These are phyloP conservation scores for Aureobasidium pullulans DNA, from an alignment of 2,329 filamentous ascomycete species.

Conservation along the genomic window DNA sequence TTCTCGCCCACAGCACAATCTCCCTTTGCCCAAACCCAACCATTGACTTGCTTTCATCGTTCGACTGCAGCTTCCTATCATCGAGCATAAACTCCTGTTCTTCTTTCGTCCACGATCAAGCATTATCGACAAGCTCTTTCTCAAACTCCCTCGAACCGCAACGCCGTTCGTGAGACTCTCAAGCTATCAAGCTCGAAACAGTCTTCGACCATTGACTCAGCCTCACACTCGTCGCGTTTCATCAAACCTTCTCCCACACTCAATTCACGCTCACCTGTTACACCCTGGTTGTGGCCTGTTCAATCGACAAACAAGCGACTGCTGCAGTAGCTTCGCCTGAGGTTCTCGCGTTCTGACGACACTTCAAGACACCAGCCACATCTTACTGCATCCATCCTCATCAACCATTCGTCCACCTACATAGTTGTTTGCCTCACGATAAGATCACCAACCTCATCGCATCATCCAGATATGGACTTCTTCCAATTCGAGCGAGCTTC, in stretches of 20 bases:
- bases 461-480: background rate
- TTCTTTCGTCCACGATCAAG: background rate
- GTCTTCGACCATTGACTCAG: background rate
- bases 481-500: conserved; percentile 5
- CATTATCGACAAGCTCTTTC: background rate
- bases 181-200: background rate
- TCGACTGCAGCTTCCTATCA: background rate
- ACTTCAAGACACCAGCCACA: background rate
- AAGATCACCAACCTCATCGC: background rate
- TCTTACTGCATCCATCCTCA: background rate
- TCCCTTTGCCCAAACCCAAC: background rate
- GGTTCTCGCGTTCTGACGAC: background rate
- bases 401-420: background rate
- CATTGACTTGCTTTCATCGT: background rate
- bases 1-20: conserved; percentile 7
- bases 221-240: background rate
- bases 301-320: background rate
- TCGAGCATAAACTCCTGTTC: background rate
- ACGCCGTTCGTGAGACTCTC: background rate
- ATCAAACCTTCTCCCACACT: background rate
- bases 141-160: background rate
- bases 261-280: background rate
- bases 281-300: background rate
- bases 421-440: background rate
- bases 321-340: background rate